Evolutionary conservation across 345 rosid genomes (phyloP), one percentile per base, ranked within the genome.

Genomic region (Acer negundo): DNA sequence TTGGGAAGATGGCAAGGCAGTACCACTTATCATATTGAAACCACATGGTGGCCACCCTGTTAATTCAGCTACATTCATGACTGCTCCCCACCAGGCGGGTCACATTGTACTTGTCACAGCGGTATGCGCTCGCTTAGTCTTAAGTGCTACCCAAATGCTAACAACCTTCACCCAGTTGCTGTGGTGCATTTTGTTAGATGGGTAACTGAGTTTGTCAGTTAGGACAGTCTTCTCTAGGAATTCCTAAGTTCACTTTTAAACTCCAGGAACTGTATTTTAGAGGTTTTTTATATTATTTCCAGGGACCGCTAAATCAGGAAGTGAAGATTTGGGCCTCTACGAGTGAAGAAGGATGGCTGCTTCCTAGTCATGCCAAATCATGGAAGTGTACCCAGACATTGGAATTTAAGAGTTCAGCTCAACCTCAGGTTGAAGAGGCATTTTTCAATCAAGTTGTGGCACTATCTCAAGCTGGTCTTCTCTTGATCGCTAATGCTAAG

Each of bases 41-140:
- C 98, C 99, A 35, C 91, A 95, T 78, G 91, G 89, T 80, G 96
- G 99, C 51, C 89, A 83, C 62, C 91, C 98, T 78, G 96, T 95
- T 70, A 86, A 84, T 80, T 90, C 97, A 31, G 96, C 88, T 46
- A 83, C 82, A 35, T 93, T 92, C 80, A 81, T 95, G 79, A 85
- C 89, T 78, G 89, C 93, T 62, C 87, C 96, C 38, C 76, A 85
- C 81, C 87, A 86, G 76, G 94, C 99, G 55, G 96, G 88, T 86
- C 99, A 95, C 78, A 86, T 90, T 77, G 78, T 93, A 75, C 96
- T 95, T 24, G 79, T 95, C 44, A 95, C 99, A 40, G 97, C 88
- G 85, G 99, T 95, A 95, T 4, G 65, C 75, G 55, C 64, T 66
- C 65, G 61, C 35, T 58, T 40, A 77, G 20, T 72, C 72, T 61